Percentiles rank a stretch among this genome's conserved stretches.
Evolutionary conservation across 169 alveolate species (phyloP).

Genomic region (Miamiensis avidus): DNA sequence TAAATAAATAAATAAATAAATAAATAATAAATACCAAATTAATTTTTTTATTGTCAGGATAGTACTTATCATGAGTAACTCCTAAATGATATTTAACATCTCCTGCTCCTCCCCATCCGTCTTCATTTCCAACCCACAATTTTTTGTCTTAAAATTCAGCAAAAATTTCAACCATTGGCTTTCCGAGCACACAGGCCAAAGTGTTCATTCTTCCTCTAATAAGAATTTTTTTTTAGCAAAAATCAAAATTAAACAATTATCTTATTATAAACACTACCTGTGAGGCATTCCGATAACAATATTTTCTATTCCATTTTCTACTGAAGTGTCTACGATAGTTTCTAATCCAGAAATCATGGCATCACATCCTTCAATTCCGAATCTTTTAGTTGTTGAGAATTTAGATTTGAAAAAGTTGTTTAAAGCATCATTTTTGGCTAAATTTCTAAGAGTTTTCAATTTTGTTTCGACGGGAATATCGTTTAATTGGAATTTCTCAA

Average conservation of each 20-base stretch:
- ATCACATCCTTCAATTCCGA: constrained; percentile 95
- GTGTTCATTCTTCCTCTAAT: constrained; percentile 93
- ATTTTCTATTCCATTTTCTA: constrained; percentile 78
- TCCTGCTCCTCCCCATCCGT: constrained; percentile 70
- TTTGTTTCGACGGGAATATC: constrained; percentile 29
- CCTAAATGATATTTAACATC: constrained; percentile 97
- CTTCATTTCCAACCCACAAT: constrained; percentile 34
- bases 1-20: no score
- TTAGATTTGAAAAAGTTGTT: constrained; percentile 71
- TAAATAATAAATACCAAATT: constrained; percentile 14
- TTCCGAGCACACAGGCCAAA: constrained; percentile 89
- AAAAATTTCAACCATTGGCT: constrained; percentile 89
- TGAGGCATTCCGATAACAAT: constrained; percentile 95
- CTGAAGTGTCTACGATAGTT: constrained; percentile 58
- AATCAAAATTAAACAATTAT: no score
- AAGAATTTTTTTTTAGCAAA: no score
- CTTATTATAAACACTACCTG: no score
- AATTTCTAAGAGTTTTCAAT: constrained; percentile 45
- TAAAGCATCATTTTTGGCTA: constrained; percentile 72
- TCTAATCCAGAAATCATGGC: constrained; percentile 86
- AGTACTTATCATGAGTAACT: constrained; percentile 56
- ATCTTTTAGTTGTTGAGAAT: constrained; percentile 92
- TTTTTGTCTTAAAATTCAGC: constrained; percentile 56
- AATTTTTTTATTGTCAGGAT: constrained; percentile 23
- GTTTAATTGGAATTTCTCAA: constrained; percentile 56